Evolutionary conservation across 2,329 filamentous ascomycete species (phyloP).

Genomic region (Neofusicoccum umdonicola): DNA sequence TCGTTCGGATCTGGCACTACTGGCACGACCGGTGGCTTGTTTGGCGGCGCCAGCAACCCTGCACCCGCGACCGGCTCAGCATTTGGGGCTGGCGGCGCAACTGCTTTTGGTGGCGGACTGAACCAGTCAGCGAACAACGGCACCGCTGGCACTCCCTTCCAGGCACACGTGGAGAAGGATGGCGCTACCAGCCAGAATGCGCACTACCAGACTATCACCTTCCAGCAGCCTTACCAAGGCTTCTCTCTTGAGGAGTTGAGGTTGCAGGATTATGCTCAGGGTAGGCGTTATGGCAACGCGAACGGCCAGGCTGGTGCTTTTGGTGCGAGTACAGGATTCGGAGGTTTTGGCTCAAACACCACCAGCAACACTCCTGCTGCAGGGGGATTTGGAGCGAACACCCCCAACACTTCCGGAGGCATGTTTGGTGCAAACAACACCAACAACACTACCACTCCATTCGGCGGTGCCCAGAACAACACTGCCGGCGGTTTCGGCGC

Average conservation of each 20-base stretch:
- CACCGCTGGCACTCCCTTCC: conserved; percentile 65
- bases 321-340: conserved; percentile 62
- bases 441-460: conserved; percentile 29
- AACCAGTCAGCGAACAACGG: conserved; percentile 57
- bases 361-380: conserved; percentile 33
- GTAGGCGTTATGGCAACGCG: conserved; percentile 77
- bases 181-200: conserved; percentile 49
- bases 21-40: conserved; percentile 26
- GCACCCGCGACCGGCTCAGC: conserved; percentile 19
- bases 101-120: conserved; percentile 41
- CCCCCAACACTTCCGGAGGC: conserved; percentile 40
- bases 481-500: conserved; percentile 33
- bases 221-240: conserved; percentile 78
- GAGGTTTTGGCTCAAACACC: conserved; percentile 44
- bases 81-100: conserved; percentile 41
- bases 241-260: conserved; percentile 73
- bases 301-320: conserved; percentile 81
- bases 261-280: conserved; percentile 83
- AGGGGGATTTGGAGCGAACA: conserved; percentile 48
- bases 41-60: conserved; percentile 37
- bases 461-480: conserved; percentile 19
- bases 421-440: conserved; percentile 41
- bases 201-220: conserved; percentile 75
- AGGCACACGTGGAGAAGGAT: conserved; percentile 72
- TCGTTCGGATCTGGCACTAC: conserved; percentile 48